Evolutionary conservation across 805 yeast species (phyloP).

Genomic region (Brettanomyces naardenensis): DNA sequence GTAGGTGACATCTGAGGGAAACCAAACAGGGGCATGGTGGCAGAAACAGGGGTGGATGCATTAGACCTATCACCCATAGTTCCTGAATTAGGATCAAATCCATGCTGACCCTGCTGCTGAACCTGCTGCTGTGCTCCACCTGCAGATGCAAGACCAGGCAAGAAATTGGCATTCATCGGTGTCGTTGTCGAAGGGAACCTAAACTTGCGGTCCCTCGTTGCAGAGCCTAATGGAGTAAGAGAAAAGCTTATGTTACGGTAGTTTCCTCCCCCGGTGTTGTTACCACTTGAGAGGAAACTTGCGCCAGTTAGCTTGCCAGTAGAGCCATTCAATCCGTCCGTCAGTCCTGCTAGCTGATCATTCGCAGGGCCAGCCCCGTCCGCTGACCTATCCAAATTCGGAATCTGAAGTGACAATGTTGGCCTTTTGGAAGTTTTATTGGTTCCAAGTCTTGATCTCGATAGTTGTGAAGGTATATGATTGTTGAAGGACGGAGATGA

Average conservation of each 20-base stretch:
- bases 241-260: slow-evolving; percentile 1
- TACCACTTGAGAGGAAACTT: slow-evolving; percentile 1
- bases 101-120: neutral
- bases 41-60: slow-evolving; percentile 24
- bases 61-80: slow-evolving; percentile 11
- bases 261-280: neutral
- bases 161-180: neutral
- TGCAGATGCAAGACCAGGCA: slow-evolving; percentile 4
- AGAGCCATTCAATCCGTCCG: too few species aligned
- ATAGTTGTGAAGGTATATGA: neutral
- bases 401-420: slow-evolving; percentile 58
- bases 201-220: slow-evolving; percentile 1
- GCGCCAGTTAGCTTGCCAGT: too few species aligned
- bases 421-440: slow-evolving; percentile 32
- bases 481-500: slow-evolving; percentile 2
- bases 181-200: slow-evolving; percentile 3
- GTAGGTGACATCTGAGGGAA: slow-evolving; percentile 28
- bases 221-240: neutral
- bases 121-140: too few species aligned
- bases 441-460: slow-evolving; percentile 1
- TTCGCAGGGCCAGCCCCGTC: slow-evolving; percentile 23
- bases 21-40: slow-evolving; percentile 22
- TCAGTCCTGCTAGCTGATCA: slow-evolving; percentile 16
- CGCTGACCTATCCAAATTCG: slow-evolving; percentile 25
- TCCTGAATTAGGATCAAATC: neutral